Evolutionary conservation across 352 stramenopile species (phyloP), one percentile per base, ranked within the genome.

Genomic region (Salisapilia sapeloensis): DNA sequence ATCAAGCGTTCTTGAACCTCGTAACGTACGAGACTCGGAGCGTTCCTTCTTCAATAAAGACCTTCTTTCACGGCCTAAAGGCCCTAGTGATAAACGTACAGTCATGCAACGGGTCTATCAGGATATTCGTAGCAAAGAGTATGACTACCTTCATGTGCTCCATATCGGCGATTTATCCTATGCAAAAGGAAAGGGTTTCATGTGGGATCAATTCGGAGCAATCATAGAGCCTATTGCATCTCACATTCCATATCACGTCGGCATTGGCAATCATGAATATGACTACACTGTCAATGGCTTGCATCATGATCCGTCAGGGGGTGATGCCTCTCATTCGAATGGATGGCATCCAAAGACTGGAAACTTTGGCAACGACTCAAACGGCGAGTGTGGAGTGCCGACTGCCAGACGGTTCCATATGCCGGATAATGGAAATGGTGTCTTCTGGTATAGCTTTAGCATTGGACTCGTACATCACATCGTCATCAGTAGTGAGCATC

Each of bases 151-250:
- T 21, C 62, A 17, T 3, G 44, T 89, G 6, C 49, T 91, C 45
- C 71, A 87, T 39, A 51, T 90, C 14, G 76, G 76, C 12, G 76
- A 89, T 35, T 35, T 83, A 13, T 69, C 55, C 29, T 92, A 92
- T 44, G 69, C 77, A 17, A 53, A 50, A 17, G 56, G 58, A 0
- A 35, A 50, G 2, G 79, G 74, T 12, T 75, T 49, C 20, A 30
- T 78, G 19, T 94, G 80, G 80, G 77, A 93, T 25, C 60, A 81
- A 41, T 79, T 70, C 37, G 53, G 71, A 16, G 35, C 64, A n/a
- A 59, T 91, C 33, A 65, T 91, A 32, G 38, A 84, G 50, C 54
- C 65, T 2, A 65, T 86, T 46, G 56, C 77, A 3, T 54, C 57
- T 6, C 41, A 40, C n/a, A 45, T 93, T 2, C 71, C 81, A 7